Percentiles rank a stretch among this genome's conserved stretches.
These are phyloP conservation scores for Apiosordaria backusii DNA, from an alignment of 495 filamentous ascomycete genomes.

Conservation along the genomic window DNA sequence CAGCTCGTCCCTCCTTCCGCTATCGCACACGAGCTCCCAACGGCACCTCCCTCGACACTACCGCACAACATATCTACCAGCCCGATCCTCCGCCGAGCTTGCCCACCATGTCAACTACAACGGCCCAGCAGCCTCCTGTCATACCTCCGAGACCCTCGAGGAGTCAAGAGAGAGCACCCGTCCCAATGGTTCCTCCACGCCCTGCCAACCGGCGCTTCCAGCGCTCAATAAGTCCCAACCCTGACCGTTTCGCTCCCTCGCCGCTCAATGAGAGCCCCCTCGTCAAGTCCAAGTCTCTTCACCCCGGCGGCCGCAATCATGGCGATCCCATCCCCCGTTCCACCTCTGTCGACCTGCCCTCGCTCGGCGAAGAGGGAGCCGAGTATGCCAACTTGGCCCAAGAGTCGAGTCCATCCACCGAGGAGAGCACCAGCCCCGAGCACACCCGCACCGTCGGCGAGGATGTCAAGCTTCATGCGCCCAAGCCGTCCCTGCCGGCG, in stretches of 20 bases:
- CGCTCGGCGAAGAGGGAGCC: slow-evolving; percentile 81
- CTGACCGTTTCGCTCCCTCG: slow-evolving; percentile 76
- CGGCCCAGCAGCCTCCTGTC: slow-evolving; percentile 54
- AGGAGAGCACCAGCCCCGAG: slow-evolving; percentile 46
- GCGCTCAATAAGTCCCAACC: slow-evolving; percentile 73
- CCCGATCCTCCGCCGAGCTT: slow-evolving; percentile 5
- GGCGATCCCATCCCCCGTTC: slow-evolving; percentile 57
- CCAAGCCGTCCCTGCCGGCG: slow-evolving; percentile 78
- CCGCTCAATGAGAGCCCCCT: slow-evolving; percentile 67
- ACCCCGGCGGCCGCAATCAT: slow-evolving; percentile 41
- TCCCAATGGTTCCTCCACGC: slow-evolving; percentile 66
- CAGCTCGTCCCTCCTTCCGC: background rate
- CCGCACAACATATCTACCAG: background rate
- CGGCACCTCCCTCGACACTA: slow-evolving; percentile 3
- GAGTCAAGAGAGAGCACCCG: slow-evolving; percentile 39
- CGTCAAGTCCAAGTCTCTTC: slow-evolving; percentile 27
- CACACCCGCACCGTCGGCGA: slow-evolving; percentile 75
- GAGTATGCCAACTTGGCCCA: slow-evolving; percentile 71
- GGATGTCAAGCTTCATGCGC: slow-evolving; percentile 83
- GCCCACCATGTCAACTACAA: slow-evolving; percentile 39
- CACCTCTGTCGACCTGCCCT: slow-evolving; percentile 75
- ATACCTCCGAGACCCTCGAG: slow-evolving; percentile 64
- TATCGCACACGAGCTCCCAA: background rate
- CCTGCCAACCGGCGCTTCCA: slow-evolving; percentile 63
- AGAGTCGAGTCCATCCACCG: slow-evolving; percentile 35